Evolutionary conservation across 2,329 filamentous ascomycete species (phyloP).

Genomic region (Exophiala mesophila): DNA sequence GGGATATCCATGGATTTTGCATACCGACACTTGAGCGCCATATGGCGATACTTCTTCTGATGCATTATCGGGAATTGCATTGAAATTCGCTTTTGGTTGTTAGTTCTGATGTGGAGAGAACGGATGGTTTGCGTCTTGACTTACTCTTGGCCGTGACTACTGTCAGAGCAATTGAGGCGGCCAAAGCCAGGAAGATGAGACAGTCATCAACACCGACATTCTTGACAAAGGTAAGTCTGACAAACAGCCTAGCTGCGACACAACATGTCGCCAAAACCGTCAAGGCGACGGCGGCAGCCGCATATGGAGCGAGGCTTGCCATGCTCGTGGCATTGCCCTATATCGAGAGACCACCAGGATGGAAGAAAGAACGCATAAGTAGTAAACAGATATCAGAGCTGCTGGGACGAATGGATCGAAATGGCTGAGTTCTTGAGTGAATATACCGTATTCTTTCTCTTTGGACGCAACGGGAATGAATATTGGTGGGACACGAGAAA

Average conservation of each 20-base stretch:
- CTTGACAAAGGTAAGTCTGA: constrained; percentile 13
- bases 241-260: constrained; percentile 10
- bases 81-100: too few species aligned
- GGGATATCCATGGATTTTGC: too few species aligned
- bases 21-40: neutral
- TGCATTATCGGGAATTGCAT: neutral
- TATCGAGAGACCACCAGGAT: neutral
- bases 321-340: constrained; percentile 9
- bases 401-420: too few species aligned
- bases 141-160: constrained; percentile 10
- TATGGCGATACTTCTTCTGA: neutral
- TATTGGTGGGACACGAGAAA: too few species aligned
- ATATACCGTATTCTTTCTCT: too few species aligned
- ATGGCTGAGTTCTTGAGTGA: too few species aligned
- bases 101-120: too few species aligned
- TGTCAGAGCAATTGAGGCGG: constrained; percentile 7
- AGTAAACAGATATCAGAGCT: too few species aligned
- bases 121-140: too few species aligned
- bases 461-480: too few species aligned
- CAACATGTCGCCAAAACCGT: constrained; percentile 11
- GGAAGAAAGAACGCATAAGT: too few species aligned
- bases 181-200: constrained; percentile 13
- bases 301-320: constrained; percentile 6
- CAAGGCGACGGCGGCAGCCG: constrained; percentile 11
- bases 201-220: constrained; percentile 14